Base-by-base conservation (phyloP, 129 eudicot species). In the Cynara cardunculus region DNA sequence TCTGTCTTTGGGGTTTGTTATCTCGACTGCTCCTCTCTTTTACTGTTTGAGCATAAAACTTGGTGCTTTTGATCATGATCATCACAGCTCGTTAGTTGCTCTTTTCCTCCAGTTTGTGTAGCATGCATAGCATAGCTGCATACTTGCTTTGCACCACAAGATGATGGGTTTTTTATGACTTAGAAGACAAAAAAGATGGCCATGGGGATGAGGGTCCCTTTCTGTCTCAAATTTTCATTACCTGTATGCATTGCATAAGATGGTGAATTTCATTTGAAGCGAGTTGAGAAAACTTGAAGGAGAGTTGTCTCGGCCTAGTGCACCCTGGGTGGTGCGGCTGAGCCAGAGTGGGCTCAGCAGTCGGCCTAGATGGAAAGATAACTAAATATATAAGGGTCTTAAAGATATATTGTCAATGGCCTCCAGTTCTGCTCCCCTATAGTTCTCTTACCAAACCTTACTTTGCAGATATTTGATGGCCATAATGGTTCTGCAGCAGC, bases 401-500 rank as follows among this genome's bases (percentile, higher is more conserved):
- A 64, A 66, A 24, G 72, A 73, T 73, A 25, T 39, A 2, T 24
- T 28, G 79, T 24, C 46, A 75, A 56, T 27, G 62, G 35, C 13
- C 32, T 64, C 74, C 69, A 10, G 26, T 41, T 21, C 25, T 46
- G 32, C 66, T 81, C 11, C 25, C 39, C 69, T 64, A 27, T 30
- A 25, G 56, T 72, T 72, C 8, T 79, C 69, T 74, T 24, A 53
- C 65, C 22, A 70, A 77, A 35, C 66, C 79, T 84, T 35, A 26
- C 16, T 85, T 78, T 90, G 85, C 89, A 95, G 99, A 86, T 95
- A 78, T 92, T 95, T 84, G 99, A 95, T 76, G 99, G 99, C 21
- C 99, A 95, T 78, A 95, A 95, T 75, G 99, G 99, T 41, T 79
- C 97, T 61, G 92, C 94, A 71, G 99, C 99, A 22, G 99, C 99